These are phyloP conservation scores for Cercospora sojina DNA, from an alignment of 2,329 filamentous ascomycete genomes.

Conservation along the genomic window DNA sequence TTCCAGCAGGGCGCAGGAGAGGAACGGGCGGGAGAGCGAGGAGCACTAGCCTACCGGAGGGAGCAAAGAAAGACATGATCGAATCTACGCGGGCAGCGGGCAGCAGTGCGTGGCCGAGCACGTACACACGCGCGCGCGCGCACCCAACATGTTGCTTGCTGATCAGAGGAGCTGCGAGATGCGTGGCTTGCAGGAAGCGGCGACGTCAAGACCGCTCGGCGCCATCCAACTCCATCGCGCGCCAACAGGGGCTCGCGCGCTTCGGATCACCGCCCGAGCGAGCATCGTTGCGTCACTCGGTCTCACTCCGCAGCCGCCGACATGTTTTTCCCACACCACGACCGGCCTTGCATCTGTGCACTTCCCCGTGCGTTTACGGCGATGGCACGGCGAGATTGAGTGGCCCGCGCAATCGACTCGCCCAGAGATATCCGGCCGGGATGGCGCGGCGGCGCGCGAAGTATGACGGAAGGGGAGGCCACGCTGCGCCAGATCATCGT, in stretches of 20 bases:
- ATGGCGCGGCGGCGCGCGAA: constrained; percentile 2
- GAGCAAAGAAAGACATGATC: not conserved
- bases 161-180: not conserved
- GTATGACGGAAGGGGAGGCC: constrained; percentile 5
- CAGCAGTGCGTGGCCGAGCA: not conserved
- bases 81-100: not conserved
- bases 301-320: not conserved
- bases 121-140: constrained; percentile 1
- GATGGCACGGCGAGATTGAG: not conserved
- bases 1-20: not conserved
- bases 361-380: not conserved
- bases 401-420: not conserved
- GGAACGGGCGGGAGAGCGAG: not conserved
- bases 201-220: constrained; percentile 8
- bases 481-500: constrained; percentile 2
- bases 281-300: not conserved
- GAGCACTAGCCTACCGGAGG: not conserved
- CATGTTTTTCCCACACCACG: not conserved
- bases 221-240: not conserved
- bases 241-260: constrained; percentile 2
- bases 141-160: not conserved
- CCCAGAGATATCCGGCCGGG: constrained; percentile 6
- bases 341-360: not conserved
- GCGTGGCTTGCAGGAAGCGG: constrained; percentile 5
- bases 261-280: not conserved